These are phyloP conservation scores for Calocera cornea DNA, from an alignment of 768 basidiomycete genomes.

Conservation along the genomic window DNA sequence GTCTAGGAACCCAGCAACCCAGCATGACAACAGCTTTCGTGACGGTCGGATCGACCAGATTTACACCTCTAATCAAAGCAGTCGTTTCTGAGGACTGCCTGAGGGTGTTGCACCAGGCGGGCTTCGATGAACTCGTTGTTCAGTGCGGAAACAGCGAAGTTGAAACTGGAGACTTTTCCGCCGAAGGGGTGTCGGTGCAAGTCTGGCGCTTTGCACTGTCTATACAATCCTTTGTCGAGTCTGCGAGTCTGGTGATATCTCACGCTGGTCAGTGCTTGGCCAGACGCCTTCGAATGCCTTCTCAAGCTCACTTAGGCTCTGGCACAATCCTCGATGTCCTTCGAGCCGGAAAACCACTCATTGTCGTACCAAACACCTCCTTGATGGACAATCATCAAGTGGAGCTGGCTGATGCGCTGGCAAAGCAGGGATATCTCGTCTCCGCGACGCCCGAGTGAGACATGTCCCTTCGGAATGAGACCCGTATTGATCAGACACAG, in stretches of 20 bases:
- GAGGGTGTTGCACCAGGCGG: slow-evolving; percentile 35
- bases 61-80: slow-evolving; percentile 56
- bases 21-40: slow-evolving; percentile 37
- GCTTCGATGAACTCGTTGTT: slow-evolving; percentile 49
- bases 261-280: slow-evolving; percentile 62
- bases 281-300: background rate
- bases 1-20: background rate
- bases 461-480: slow-evolving; percentile 27
- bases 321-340: slow-evolving; percentile 88
- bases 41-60: slow-evolving; percentile 82
- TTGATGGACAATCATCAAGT: slow-evolving; percentile 88
- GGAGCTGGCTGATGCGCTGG: slow-evolving; percentile 65
- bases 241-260: slow-evolving; percentile 70
- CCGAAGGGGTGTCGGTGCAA: slow-evolving; percentile 40
- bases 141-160: slow-evolving; percentile 66
- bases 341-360: slow-evolving; percentile 55
- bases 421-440: slow-evolving; percentile 41
- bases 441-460: slow-evolving; percentile 48
- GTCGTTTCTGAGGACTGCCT: slow-evolving; percentile 48
- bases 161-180: slow-evolving; percentile 20
- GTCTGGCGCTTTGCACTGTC: slow-evolving; percentile 64
- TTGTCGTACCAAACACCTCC: slow-evolving; percentile 80
- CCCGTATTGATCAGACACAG: slow-evolving; percentile 6
- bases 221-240: slow-evolving; percentile 47
- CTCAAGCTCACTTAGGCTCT: slow-evolving; percentile 43